Evolutionary conservation across 345 rosid genomes (phyloP).

Genomic region (Eucalyptus polyanthemos): DNA sequence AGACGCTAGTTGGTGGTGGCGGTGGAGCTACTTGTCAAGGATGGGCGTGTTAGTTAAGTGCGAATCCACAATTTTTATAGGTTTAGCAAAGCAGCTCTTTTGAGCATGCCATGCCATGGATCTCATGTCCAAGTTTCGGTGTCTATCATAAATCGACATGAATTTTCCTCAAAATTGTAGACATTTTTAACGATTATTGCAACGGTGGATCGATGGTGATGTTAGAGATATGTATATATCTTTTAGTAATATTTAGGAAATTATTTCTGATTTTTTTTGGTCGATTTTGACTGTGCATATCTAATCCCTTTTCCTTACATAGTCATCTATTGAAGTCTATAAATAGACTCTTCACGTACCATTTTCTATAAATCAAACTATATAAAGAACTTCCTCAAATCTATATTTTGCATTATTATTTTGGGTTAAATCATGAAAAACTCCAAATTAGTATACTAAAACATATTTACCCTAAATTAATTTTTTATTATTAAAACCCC

Average conservation of each 20-base stretch:
- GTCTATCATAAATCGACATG: neutral
- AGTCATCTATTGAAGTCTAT: too few species aligned
- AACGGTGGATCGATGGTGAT: rapidly evolving
- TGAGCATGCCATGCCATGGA: neutral
- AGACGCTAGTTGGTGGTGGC: neutral
- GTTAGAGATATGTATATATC: neutral
- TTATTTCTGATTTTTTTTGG: neutral
- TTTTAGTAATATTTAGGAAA: too few species aligned
- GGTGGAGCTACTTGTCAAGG: neutral
- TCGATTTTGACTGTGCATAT: too few species aligned
- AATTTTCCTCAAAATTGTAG: neutral
- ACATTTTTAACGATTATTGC: neutral
- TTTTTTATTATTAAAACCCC: too few species aligned
- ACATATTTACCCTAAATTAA: too few species aligned
- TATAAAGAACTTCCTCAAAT: too few species aligned
- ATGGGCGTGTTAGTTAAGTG: neutral
- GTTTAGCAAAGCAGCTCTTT: neutral
- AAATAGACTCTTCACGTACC: too few species aligned
- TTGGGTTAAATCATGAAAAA: too few species aligned
- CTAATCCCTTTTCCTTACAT: too few species aligned
- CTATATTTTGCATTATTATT: too few species aligned
- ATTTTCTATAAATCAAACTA: too few species aligned
- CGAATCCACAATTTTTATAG: neutral
- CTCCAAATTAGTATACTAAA: too few species aligned
- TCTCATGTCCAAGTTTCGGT: neutral